phyloP scores from a whole-genome alignment of 768 basidiomycete species.

The Serendipita sp. region DNA sequence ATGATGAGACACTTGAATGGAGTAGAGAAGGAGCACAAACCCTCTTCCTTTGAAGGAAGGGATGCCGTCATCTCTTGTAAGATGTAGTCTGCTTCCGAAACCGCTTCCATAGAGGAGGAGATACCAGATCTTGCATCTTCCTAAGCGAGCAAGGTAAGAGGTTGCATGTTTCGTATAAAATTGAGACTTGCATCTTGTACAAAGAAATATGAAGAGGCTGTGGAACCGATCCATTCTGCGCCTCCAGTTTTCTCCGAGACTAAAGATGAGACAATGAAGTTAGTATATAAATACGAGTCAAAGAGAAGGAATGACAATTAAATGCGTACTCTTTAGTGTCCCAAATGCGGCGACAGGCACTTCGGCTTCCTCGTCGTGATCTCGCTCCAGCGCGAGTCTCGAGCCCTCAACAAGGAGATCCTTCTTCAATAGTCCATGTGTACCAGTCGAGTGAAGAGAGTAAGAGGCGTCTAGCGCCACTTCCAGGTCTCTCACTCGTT shows the following conservation, averaged over 20 bases:
- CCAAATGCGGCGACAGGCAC: neutral
- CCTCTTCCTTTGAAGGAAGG: neutral
- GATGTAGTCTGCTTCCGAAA: neutral
- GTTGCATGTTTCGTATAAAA: neutral
- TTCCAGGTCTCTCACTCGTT: neutral
- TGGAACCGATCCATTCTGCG: neutral
- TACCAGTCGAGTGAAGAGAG: neutral
- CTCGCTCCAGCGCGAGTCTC: neutral
- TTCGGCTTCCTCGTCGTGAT: slow-evolving; percentile 5
- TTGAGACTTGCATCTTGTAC: neutral
- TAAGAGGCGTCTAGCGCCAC: slow-evolving; percentile 6
- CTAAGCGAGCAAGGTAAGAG: neutral
- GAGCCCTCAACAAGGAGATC: slow-evolving; percentile 1
- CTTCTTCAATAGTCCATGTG: neutral
- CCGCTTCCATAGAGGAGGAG: neutral
- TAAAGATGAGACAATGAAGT: neutral
- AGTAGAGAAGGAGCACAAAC: neutral
- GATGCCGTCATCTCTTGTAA: neutral
- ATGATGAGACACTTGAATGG: neutral
- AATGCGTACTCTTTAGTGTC: neutral
- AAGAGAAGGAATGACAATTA: neutral
- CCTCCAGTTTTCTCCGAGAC: slow-evolving; percentile 3
- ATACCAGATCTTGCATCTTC: neutral
- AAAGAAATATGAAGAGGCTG: slow-evolving; percentile 4
- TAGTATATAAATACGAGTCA: neutral